Evolutionary conservation across 495 filamentous ascomycete species (phyloP), one percentile per base, ranked within the genome.

Genomic region (Sporormia fimetaria): DNA sequence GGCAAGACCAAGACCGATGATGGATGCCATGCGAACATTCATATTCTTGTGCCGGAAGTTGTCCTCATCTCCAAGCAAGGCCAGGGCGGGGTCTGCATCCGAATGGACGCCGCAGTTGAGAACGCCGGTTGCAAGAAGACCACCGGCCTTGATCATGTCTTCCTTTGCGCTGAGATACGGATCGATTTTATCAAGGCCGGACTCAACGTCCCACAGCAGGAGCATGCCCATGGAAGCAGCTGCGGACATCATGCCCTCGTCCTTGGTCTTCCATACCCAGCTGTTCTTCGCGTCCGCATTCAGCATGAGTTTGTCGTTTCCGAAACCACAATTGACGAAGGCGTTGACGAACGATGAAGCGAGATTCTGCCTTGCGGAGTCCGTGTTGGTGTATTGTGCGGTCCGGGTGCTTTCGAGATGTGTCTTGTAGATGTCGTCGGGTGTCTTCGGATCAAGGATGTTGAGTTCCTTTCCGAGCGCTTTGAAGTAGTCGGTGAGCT

Each of bases 211-310:
- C 77, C 90, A 88, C 54, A 87, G 75, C 39, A 90, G 64, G 17
- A 99, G 67, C 60, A 87, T 84, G 42, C 90, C 90, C 40, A 94
- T 62, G 2, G 90, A 96, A 6, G 90, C 90, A 11, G 88, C 81
- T 3, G 88, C 94, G 14, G 88, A 94, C 62, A 94, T 72, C 88
- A 92, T 92, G 49, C 87, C 87, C 49, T 94, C 87, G 24, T 94
- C 87, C 63, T 96, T 96, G 8, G 92, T 96, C 66, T 96, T 99
- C 82, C 86, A 96, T 2, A 96, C 82, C 92, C 92, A 99, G 45
- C 78, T 80, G 25, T 80, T 76, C 66, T 90, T 87, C 45, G 85
- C 77, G 33, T 74, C 77, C 23, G 74, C 67, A 20, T 82, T 78
- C 26, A 96, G 70, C 87, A 99, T 93, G 76, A 96, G 79, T 69